Evolutionary conservation across 208 protist species (phyloP), one percentile per base, ranked within the genome.

Genomic region (Perkinsela sp.): DNA sequence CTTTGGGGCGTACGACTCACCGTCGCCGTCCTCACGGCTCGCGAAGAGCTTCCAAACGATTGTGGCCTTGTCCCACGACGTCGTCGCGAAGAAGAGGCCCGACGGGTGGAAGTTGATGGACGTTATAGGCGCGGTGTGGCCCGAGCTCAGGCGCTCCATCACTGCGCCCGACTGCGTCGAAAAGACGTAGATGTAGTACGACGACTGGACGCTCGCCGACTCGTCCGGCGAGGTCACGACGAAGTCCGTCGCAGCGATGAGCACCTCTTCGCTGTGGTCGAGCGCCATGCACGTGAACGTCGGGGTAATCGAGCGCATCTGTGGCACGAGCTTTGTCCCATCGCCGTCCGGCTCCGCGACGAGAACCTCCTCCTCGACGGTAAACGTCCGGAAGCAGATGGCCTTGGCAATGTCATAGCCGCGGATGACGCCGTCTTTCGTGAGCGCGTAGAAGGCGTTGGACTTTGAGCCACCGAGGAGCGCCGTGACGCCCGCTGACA

Each of bases 21-120:
- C 40, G 22, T 87, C 83, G 16, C 87, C 87, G 68, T 83, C 80
- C 67, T 90, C 82, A 66, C 81, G 79, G 66, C 81, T 77, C 67
- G 75, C 85, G 74, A 92, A 94, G 67, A 94, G 79, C 66, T 92
- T 85, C 87, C 89, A 94, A 68, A 92, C 78, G 66, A 88, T 72
- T 66, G 90, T 75, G 74, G 88, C 83, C 70, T 89, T 82, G 70
- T 93, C 89, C 70, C 90, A 77, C 32, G 82, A 83, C 70, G 85
- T 85, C 29, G 83, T 87, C 48, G 82, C 80, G 32, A 94, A 78
- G 28, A 83, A 80, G 1, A 86, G 87, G 32, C 87, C 85, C 31
- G 79, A 85, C 0, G 85, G 85, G 71, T 92, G 85, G 72, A 94
- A 94, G 67, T 83, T 83, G 29, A 94, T 31, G 71, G 81, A 85